Conservation (phyloP, 805 yeast genomes). For the Candida stauntonica region DNA sequence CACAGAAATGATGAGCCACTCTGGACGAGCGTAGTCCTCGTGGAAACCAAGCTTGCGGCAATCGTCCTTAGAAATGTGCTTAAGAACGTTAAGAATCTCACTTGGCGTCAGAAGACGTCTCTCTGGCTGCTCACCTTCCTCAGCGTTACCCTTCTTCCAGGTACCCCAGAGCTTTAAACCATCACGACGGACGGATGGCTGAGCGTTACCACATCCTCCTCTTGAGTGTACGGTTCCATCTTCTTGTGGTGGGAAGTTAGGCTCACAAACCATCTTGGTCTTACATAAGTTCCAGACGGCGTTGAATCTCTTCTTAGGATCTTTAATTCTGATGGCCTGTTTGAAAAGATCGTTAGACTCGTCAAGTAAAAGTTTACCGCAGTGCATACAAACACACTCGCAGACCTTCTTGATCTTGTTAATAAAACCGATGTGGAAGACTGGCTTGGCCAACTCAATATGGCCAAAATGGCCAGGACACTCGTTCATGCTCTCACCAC, state of each 20-base stretch:
- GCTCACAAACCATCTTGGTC: constrained; percentile 92
- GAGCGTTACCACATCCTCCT: constrained; percentile 98
- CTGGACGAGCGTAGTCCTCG: constrained; percentile 97
- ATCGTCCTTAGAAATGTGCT: constrained; percentile 84
- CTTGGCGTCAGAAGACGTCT: constrained; percentile 82
- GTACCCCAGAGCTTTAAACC: constrained; percentile 96
- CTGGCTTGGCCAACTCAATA: constrained; percentile 97
- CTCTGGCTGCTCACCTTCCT: constrained; percentile 88
- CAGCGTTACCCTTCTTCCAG: constrained; percentile 87
- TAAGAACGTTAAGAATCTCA: constrained; percentile 87
- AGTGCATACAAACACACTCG: constrained; percentile 97
- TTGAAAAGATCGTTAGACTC: constrained; percentile 70
- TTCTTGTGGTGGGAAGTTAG: constrained; percentile 67
- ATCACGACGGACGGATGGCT: constrained; percentile 93
- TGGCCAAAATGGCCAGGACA: constrained; percentile 99
- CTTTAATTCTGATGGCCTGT: constrained; percentile 82
- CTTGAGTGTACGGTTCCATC: constrained; percentile 56
- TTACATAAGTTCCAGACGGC: constrained; percentile 95
- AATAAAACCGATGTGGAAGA: constrained; percentile 94
- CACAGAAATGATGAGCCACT: constrained; percentile 97
- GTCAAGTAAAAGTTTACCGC: constrained; percentile 90
- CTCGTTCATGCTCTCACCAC: constrained; percentile 99
- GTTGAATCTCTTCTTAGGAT: constrained; percentile 92
- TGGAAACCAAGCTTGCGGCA: constrained; percentile 80
- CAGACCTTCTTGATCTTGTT: constrained; percentile 91